phyloP scores from a whole-genome alignment of 1,284 basidiomycete species.

The Sporisorium graminicola region DNA sequence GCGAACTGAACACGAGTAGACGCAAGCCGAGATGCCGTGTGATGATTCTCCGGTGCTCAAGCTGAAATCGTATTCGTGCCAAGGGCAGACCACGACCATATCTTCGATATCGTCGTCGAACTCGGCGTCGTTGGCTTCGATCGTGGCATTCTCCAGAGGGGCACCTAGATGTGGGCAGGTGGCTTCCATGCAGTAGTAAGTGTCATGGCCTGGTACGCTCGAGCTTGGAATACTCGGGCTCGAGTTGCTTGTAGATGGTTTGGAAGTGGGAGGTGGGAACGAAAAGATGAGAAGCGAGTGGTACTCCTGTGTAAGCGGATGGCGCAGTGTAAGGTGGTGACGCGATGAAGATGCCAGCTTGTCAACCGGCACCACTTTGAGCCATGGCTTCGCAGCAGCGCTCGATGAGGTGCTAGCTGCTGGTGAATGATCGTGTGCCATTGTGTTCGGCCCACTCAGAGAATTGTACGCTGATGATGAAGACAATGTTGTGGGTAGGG shows the following conservation, averaged over 20 bases:
- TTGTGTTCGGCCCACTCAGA: background rate
- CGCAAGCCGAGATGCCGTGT: conserved; percentile 83
- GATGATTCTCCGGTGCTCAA: conserved; percentile 79
- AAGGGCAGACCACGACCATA: conserved; percentile 74
- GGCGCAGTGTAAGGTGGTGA: conserved; percentile 62
- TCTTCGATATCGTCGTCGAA: conserved; percentile 71
- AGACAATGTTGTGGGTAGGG: background rate
- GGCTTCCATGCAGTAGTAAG: conserved; percentile 82
- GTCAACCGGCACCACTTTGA: conserved; percentile 20
- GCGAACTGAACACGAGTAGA: conserved; percentile 77
- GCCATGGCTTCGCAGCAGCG: conserved; percentile 17
- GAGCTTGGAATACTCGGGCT: conserved; percentile 7
- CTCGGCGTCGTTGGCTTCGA: conserved; percentile 73
- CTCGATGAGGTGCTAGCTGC: conserved; percentile 10
- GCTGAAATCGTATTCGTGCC: conserved; percentile 86
- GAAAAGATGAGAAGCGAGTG: conserved; percentile 63
- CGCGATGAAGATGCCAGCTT: conserved; percentile 50
- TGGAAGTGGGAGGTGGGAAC: conserved; percentile 36
- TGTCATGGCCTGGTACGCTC: conserved; percentile 18
- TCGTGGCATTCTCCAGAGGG: conserved; percentile 82
- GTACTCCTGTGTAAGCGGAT: conserved; percentile 47
- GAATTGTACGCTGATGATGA: background rate
- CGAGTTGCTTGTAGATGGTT: background rate
- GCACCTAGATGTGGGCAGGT: conserved; percentile 86
- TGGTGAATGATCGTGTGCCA: conserved; percentile 1